These are phyloP conservation scores for Quercus glauca DNA, from an alignment of 306 rosid genomes.

Conservation along the genomic window DNA sequence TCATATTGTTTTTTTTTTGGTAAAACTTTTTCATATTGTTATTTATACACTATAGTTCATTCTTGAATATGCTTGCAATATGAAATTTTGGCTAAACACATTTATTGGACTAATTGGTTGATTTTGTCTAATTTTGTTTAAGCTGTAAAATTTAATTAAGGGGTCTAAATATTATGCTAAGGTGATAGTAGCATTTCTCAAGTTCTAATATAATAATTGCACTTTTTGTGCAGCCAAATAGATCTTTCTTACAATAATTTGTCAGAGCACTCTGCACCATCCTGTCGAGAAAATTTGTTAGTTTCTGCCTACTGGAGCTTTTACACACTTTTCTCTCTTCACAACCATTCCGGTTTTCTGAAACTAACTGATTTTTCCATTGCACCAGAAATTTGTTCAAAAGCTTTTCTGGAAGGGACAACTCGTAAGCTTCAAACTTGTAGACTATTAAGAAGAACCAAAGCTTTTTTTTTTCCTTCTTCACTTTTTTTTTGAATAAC, in stretches of 20 bases:
- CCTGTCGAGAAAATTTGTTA: not conserved
- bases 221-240: not conserved
- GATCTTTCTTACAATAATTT: constrained; percentile 30
- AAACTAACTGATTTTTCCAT: not conserved
- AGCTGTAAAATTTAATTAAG: no score
- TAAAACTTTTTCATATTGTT: accelerated
- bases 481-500: not conserved
- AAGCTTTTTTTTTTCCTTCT: not conserved
- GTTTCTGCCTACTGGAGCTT: not conserved
- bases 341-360: not conserved
- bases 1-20: no score
- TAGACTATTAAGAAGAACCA: not conserved
- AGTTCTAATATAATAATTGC: no score
- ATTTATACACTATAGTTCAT: no score
- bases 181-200: no score
- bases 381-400: constrained; percentile 22
- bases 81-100: no score
- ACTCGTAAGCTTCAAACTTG: constrained; percentile 5
- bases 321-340: not conserved
- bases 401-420: constrained; percentile 1
- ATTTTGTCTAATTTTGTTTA: no score
- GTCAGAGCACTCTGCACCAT: not conserved
- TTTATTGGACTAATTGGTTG: no score
- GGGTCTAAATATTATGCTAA: no score
- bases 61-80: no score